phyloP scores from a whole-genome alignment of 140 eudicot species.

The Senecio squalidus region DNA sequence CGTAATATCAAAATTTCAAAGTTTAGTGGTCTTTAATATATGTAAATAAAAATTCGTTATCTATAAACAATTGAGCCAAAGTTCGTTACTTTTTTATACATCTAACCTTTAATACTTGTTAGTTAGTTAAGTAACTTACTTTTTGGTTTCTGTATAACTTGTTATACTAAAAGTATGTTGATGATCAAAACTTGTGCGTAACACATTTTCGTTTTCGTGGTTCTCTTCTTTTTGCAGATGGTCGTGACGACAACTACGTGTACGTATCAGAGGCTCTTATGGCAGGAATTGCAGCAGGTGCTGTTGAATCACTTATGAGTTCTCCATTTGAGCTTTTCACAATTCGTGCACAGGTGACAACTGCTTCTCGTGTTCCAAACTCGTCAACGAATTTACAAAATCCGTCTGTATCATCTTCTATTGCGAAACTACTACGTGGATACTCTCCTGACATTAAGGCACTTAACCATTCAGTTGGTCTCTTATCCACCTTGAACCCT shows the following conservation, averaged over 20 bases:
- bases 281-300: constrained; percentile 86
- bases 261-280: constrained; percentile 79
- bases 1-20: no score
- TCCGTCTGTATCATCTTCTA: constrained; percentile 35
- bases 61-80: no score
- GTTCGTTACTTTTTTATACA: no score
- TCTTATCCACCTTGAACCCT: constrained; percentile 57
- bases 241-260: constrained; percentile 62
- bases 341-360: constrained; percentile 75
- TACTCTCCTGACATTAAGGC: constrained; percentile 51
- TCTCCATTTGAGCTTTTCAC: constrained; percentile 89
- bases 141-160: background rate
- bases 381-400: constrained; percentile 30
- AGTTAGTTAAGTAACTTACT: constrained; percentile 9
- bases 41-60: no score
- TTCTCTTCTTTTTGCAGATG: constrained; percentile 49
- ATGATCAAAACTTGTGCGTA: background rate
- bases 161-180: background rate
- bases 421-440: constrained; percentile 57
- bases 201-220: constrained; percentile 6
- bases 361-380: constrained; percentile 52
- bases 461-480: constrained; percentile 58
- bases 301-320: constrained; percentile 52
- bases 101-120: no score
- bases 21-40: no score